Percentiles rank a stretch among this genome's conserved stretches.
Evolutionary conservation across 164 flowering plant species (phyloP).

Genomic region (Annona cherimola): DNA sequence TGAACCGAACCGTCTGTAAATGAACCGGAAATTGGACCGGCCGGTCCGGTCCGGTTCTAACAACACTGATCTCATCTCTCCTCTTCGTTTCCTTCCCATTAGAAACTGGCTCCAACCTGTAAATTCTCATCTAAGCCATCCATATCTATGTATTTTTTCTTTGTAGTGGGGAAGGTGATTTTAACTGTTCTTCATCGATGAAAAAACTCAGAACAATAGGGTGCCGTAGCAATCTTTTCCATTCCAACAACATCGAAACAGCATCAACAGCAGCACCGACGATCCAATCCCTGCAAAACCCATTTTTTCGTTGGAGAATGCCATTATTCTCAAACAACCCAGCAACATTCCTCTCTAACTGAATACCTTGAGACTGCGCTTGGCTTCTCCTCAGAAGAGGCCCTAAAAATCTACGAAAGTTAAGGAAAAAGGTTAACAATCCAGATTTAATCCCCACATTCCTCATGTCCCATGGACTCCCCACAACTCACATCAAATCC

Average conservation of each 20-base stretch:
- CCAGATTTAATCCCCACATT: slow-evolving; percentile 7
- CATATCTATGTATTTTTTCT: too few relatives aligned
- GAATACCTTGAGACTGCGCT: slow-evolving; percentile 1
- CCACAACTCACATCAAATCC: slow-evolving; percentile 3
- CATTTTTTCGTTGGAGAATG: background rate
- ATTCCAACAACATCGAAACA: background rate
- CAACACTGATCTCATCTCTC: too few relatives aligned
- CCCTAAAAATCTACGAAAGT: background rate
- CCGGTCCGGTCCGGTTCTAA: too few relatives aligned
- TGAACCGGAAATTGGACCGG: too few relatives aligned
- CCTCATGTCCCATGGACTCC: slow-evolving; percentile 4
- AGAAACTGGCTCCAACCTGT: too few relatives aligned
- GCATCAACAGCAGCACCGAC: background rate
- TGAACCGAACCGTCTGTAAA: too few relatives aligned
- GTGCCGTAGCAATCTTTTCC: background rate
- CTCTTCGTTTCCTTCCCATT: too few relatives aligned
- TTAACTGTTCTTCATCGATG: too few relatives aligned
- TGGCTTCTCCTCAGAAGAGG: slow-evolving; percentile 10
- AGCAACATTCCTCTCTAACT: background rate
- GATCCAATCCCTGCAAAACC: background rate
- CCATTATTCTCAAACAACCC: background rate
- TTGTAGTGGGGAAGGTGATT: too few relatives aligned
- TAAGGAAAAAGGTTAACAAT: background rate
- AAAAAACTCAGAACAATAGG: too few relatives aligned
- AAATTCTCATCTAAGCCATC: too few relatives aligned